These are phyloP conservation scores for Pleomassaria siparia DNA, from an alignment of 2,329 filamentous ascomycete species.

Conservation along the genomic window DNA sequence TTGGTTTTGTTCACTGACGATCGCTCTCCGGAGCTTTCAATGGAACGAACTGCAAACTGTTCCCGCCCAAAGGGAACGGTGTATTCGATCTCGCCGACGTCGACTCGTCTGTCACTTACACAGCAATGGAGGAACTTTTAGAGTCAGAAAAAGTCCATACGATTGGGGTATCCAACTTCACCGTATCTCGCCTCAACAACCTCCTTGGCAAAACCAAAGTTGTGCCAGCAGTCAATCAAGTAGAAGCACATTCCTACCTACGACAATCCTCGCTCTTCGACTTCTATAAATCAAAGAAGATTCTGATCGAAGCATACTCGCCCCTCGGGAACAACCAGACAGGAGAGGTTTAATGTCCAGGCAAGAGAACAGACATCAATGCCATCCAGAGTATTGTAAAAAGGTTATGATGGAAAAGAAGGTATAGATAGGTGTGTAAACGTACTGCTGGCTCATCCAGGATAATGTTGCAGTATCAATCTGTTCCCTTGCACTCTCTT, in stretches of 20 bases:
- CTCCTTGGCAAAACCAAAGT: constrained; percentile 50
- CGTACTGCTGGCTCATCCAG: too few species aligned
- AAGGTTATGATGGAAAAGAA: too few species aligned
- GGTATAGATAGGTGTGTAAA: too few species aligned
- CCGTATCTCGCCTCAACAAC: constrained; percentile 45
- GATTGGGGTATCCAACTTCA: constrained; percentile 15
- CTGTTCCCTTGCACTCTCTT: too few species aligned
- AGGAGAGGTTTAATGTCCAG: constrained; percentile 37
- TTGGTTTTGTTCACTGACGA: too few species aligned
- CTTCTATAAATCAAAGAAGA: constrained; percentile 8
- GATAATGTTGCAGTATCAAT: too few species aligned
- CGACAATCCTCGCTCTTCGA: constrained; percentile 8
- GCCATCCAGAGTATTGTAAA: too few species aligned
- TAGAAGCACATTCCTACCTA: constrained; percentile 11
- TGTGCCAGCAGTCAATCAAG: constrained; percentile 15
- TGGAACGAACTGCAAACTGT: not conserved
- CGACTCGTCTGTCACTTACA: constrained; percentile 9
- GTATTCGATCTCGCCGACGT: not conserved
- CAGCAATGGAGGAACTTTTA: constrained; percentile 34
- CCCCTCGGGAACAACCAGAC: constrained; percentile 64
- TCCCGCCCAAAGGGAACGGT: not conserved
- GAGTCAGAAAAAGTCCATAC: constrained; percentile 26
- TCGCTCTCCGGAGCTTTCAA: constrained; percentile 21
- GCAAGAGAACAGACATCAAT: too few species aligned
- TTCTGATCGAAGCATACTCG: constrained; percentile 52